A percentile compares a stretch with the other conserved stretches of the same genome.
Conservation (phyloP, 106 monocot genomes). For the Chionographis japonica region DNA sequence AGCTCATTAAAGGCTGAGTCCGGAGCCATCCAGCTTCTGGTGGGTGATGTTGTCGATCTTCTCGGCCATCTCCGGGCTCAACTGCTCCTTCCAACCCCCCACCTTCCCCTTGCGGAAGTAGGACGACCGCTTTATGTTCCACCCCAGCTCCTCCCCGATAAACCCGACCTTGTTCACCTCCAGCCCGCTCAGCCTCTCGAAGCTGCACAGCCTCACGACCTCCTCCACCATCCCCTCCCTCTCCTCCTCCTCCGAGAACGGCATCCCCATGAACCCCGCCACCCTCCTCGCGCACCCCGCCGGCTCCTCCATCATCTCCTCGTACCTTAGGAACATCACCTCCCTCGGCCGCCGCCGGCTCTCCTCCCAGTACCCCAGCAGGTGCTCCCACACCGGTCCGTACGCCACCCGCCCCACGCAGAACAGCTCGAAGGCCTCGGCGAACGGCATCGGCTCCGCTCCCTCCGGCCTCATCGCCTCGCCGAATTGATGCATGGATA, state of each 20-base stretch:
- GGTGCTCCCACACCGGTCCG: slow-evolving; percentile 29
- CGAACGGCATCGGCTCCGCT: neutral
- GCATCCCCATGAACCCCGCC: slow-evolving; percentile 26
- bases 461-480: neutral
- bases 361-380: slow-evolving; percentile 21
- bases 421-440: neutral
- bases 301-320: slow-evolving; percentile 14
- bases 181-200: slow-evolving; percentile 12
- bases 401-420: neutral
- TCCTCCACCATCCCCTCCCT: slow-evolving; percentile 12
- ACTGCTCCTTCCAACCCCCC: no score
- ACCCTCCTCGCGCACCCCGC: slow-evolving; percentile 5
- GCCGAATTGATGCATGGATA: slow-evolving; percentile 9
- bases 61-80: no score
- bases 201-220: slow-evolving; percentile 26
- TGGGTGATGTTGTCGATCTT: no score
- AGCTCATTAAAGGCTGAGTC: no score
- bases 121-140: no score
- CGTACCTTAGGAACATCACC: slow-evolving; percentile 30
- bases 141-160: no score
- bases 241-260: slow-evolving; percentile 25
- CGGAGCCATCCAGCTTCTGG: no score
- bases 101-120: no score
- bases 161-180: slow-evolving; percentile 2
- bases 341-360: neutral